These are phyloP conservation scores for Bimuria novae-zelandiae DNA, from an alignment of 2,329 filamentous ascomycete species.

Conservation along the genomic window DNA sequence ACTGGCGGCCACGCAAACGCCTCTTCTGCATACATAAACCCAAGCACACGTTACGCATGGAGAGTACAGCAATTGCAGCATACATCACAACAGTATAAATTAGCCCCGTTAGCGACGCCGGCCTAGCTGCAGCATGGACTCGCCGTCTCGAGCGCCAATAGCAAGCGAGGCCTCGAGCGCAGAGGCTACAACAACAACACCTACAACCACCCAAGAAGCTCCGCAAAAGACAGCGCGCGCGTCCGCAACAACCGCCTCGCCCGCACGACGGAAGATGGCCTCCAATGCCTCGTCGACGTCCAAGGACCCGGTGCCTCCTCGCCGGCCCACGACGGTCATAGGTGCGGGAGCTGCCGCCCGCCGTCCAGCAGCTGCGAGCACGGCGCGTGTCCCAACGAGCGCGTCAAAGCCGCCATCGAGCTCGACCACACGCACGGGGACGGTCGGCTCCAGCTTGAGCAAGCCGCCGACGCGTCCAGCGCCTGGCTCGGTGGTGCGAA, in stretches of 20 bases:
- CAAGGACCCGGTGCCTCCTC: constrained; percentile 36
- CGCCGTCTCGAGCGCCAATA: background rate
- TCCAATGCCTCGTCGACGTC: constrained; percentile 31
- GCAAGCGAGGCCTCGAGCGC: constrained; percentile 4
- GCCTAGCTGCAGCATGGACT: constrained; percentile 5
- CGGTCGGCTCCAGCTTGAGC: constrained; percentile 37
- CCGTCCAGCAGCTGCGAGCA: constrained; percentile 26
- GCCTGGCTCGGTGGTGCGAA: constrained; percentile 28
- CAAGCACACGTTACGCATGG: too few relatives aligned
- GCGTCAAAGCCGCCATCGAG: constrained; percentile 31
- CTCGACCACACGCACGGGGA: constrained; percentile 32
- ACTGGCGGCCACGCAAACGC: background rate
- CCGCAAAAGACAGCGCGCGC: constrained; percentile 22
- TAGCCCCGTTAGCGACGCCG: background rate
- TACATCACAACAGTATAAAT: background rate
- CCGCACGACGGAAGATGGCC: constrained; percentile 41
- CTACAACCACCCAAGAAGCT: constrained; percentile 1
- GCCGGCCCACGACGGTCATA: constrained; percentile 28
- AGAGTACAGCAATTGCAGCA: too few relatives aligned
- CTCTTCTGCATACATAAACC: too few relatives aligned
- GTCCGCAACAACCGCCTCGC: constrained; percentile 33
- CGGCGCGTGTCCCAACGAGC: constrained; percentile 29
- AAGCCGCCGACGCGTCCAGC: constrained; percentile 44
- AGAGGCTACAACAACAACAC: background rate
- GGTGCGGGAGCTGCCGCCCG: constrained; percentile 25